Percentiles rank a stretch among this genome's conserved stretches.
These are phyloP conservation scores for Myriosclerotinia curreyana DNA, from an alignment of 2,329 filamentous ascomycete genomes.

Conservation along the genomic window DNA sequence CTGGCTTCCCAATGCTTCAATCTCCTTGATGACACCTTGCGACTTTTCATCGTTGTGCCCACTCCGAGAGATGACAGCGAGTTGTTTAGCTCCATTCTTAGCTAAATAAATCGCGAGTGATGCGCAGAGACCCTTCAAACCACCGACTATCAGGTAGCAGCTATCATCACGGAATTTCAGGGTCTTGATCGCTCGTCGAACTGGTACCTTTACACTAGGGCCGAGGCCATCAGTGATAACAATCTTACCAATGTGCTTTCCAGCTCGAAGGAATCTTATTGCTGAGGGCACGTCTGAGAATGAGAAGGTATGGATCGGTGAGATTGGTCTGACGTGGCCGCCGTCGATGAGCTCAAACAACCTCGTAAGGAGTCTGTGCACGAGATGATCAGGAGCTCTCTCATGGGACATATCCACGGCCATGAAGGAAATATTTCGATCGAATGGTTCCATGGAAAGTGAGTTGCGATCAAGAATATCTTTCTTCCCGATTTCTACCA, in stretches of 20 bases:
- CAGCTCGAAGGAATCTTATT: constrained; percentile 41
- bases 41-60: too few species aligned
- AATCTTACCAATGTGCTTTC: constrained; percentile 46
- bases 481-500: constrained; percentile 30
- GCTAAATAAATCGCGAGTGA: too few species aligned
- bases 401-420: constrained; percentile 30
- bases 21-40: too few species aligned
- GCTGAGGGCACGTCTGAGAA: constrained; percentile 35
- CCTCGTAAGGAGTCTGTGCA: constrained; percentile 18
- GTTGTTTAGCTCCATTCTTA: too few species aligned
- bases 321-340: constrained; percentile 27
- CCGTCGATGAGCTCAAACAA: constrained; percentile 20
- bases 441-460: constrained; percentile 28
- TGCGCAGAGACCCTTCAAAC: too few species aligned
- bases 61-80: too few species aligned
- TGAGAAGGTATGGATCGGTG: constrained; percentile 24
- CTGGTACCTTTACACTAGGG: too few species aligned
- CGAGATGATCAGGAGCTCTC: too few species aligned
- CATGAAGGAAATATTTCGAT: constrained; percentile 26
- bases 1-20: too few species aligned
- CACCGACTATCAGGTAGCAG: too few species aligned
- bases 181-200: too few species aligned
- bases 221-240: constrained; percentile 36
- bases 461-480: constrained; percentile 26
- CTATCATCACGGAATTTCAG: too few species aligned